Conservation (phyloP, 176 grass and related monocot genomes). For the Urochloa ruziziensis region DNA sequence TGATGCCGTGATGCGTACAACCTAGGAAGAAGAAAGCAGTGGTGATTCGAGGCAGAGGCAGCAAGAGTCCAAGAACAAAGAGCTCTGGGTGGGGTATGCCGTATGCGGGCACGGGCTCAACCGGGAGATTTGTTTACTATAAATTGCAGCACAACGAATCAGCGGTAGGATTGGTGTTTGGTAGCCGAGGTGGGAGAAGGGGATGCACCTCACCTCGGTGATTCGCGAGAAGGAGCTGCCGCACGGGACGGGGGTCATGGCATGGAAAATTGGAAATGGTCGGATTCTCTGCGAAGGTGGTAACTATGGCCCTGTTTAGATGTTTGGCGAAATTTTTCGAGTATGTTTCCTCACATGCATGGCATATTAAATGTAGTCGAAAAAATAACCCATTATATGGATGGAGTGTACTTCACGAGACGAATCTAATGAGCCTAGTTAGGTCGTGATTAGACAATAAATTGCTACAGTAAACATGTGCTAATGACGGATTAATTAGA, state of each 20-base stretch:
- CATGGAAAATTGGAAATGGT: background rate
- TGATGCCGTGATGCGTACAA: background rate
- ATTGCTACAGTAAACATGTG: too few relatives aligned
- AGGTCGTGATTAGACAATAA: too few relatives aligned
- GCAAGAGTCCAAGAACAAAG: background rate
- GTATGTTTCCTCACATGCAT: too few relatives aligned
- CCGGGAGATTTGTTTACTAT: background rate
- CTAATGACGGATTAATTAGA: too few relatives aligned
- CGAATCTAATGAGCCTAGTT: too few relatives aligned
- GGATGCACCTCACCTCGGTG: background rate
- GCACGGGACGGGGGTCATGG: background rate
- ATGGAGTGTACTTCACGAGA: too few relatives aligned
- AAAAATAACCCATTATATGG: too few relatives aligned
- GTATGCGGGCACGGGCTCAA: background rate
- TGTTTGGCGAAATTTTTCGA: too few relatives aligned
- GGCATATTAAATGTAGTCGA: too few relatives aligned
- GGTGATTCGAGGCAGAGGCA: background rate
- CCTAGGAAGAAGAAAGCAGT: slow-evolving; percentile 6
- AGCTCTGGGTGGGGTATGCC: background rate
- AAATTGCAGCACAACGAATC: background rate
- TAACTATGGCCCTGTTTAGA: too few relatives aligned
- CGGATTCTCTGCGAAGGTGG: background rate
- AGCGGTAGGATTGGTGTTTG: background rate
- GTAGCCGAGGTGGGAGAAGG: background rate
- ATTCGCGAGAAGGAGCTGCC: background rate